Conservation (phyloP, 2,329 filamentous ascomycete species). For the Aaosphaeria arxii region DNA sequence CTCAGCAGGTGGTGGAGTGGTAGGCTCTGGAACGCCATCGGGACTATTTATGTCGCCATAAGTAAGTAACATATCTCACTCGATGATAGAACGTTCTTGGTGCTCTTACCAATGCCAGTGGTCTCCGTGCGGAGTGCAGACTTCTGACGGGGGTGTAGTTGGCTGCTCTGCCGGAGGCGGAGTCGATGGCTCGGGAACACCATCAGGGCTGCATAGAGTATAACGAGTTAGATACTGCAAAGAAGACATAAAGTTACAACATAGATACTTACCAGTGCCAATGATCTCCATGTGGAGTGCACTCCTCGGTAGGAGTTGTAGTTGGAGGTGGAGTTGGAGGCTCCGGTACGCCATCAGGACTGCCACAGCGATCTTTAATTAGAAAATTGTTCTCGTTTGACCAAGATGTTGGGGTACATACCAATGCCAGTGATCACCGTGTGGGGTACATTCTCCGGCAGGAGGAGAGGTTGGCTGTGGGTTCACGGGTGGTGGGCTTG, state of each 20-base stretch:
- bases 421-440: not conserved
- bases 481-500: not conserved
- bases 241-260: too few relatives aligned
- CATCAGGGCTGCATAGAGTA: too few relatives aligned
- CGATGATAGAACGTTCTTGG: too few relatives aligned
- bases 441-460: not conserved
- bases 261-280: not conserved
- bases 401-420: not conserved
- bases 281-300: not conserved
- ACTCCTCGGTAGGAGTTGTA: not conserved
- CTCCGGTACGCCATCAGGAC: not conserved
- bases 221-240: too few relatives aligned
- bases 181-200: too few relatives aligned
- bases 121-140: conserved; percentile 1
- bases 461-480: not conserved
- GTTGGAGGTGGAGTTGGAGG: not conserved
- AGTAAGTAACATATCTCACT: too few relatives aligned
- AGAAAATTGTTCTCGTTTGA: not conserved
- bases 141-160: not conserved
- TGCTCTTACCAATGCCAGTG: conserved; percentile 1
- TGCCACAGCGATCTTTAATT: not conserved
- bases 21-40: too few relatives aligned
- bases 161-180: too few relatives aligned
- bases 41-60: too few relatives aligned
- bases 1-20: too few relatives aligned